These are phyloP conservation scores for Lachancea quebecensis DNA, from an alignment of 805 yeast genomes.

Conservation along the genomic window DNA sequence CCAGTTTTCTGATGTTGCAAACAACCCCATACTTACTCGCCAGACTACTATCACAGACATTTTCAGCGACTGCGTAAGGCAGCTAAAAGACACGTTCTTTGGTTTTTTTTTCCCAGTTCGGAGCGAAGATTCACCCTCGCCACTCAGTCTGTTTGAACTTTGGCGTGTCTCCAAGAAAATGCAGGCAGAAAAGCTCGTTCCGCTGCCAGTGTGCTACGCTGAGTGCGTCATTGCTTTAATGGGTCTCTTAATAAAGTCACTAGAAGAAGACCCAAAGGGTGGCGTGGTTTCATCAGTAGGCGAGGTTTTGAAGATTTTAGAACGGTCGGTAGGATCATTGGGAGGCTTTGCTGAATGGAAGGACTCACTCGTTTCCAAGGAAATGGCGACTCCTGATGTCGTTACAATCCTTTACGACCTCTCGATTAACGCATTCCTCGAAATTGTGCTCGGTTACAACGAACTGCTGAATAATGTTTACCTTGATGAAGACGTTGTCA, in stretches of 20 bases:
- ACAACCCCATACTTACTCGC: slow-evolving; percentile 23
- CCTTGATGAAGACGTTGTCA: slow-evolving; percentile 55
- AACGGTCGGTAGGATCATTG: slow-evolving; percentile 50
- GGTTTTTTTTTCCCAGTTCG: slow-evolving; percentile 23
- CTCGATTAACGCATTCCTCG: slow-evolving; percentile 56
- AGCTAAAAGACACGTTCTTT: slow-evolving; percentile 9
- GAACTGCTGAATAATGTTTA: slow-evolving; percentile 57
- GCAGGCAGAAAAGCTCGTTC: slow-evolving; percentile 54
- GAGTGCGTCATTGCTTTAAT: slow-evolving; percentile 54
- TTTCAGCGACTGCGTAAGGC: slow-evolving; percentile 9
- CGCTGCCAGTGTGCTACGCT: slow-evolving; percentile 61
- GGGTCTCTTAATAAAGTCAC: slow-evolving; percentile 43
- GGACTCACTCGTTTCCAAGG: slow-evolving; percentile 10
- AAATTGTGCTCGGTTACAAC: slow-evolving; percentile 58
- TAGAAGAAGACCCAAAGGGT: slow-evolving; percentile 56
- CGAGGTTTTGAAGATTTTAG: slow-evolving; percentile 52
- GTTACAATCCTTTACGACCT: slow-evolving; percentile 55
- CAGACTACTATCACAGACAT: slow-evolving; percentile 20
- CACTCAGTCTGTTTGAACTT: slow-evolving; percentile 21
- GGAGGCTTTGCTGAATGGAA: slow-evolving; percentile 40
- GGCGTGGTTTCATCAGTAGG: slow-evolving; percentile 48
- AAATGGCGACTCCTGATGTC: slow-evolving; percentile 30
- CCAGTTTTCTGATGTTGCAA: slow-evolving; percentile 14
- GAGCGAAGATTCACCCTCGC: slow-evolving; percentile 8
- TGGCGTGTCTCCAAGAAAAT: slow-evolving; percentile 32